These are phyloP conservation scores for Thamnidium elegans DNA, from an alignment of 192 early-diverging fungal genomes.

Conservation along the genomic window DNA sequence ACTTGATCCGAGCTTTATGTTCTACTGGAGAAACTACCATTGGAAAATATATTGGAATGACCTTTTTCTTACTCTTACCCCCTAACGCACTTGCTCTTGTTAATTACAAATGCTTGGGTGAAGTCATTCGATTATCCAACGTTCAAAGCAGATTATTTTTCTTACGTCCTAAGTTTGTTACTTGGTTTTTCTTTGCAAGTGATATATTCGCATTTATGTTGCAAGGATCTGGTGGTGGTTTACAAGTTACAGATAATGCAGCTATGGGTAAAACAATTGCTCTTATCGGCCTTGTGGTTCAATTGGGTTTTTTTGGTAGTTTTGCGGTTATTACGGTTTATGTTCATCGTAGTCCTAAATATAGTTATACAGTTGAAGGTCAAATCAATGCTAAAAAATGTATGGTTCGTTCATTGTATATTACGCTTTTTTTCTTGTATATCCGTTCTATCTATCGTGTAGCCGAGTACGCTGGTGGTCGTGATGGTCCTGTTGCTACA, in stretches of 20 bases:
- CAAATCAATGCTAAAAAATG: neutral
- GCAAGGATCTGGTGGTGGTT: neutral
- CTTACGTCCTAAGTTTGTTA: neutral
- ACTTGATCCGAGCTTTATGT: neutral
- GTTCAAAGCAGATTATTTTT: conserved; percentile 1
- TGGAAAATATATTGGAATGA: neutral
- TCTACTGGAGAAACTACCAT: neutral
- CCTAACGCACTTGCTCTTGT: conserved; percentile 7
- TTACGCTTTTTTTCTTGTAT: neutral
- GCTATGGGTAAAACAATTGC: neutral
- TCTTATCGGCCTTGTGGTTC: neutral
- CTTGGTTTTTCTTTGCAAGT: conserved; percentile 12
- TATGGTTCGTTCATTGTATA: neutral
- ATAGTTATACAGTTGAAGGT: neutral
- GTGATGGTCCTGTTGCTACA: neutral
- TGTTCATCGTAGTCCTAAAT: neutral
- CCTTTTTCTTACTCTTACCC: neutral
- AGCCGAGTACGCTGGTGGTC: neutral
- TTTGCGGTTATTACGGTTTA: neutral
- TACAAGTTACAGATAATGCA: neutral
- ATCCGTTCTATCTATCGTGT: conserved; percentile 8
- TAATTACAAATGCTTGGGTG: conserved; percentile 8
- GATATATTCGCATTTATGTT: conserved; percentile 1
- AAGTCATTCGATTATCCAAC: conserved; percentile 6
- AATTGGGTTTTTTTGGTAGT: neutral